A percentile compares a stretch with the other conserved stretches of the same genome.
phyloP scores from a whole-genome alignment of 306 rosid genomes.

The Glycine tomentella region DNA sequence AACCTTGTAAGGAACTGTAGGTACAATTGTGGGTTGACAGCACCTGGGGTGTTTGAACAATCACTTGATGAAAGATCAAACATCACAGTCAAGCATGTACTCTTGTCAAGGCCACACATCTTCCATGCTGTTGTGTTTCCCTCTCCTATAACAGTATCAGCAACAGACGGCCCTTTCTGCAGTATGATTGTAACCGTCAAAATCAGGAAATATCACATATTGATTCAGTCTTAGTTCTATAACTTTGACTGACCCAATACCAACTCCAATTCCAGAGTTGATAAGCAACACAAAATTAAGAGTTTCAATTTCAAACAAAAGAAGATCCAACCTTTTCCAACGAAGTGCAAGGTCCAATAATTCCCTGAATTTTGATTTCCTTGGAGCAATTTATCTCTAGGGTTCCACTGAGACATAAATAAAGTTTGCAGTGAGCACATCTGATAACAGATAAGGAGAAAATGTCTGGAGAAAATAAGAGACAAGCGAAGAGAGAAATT shows the following conservation, averaged over 20 bases:
- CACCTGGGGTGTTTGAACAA: conserved; percentile 70
- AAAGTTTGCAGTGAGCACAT: conserved; percentile 35
- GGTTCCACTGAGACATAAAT: conserved; percentile 68
- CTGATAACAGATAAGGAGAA: too few relatives aligned
- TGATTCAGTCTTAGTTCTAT: too few relatives aligned
- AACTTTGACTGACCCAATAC: too few relatives aligned
- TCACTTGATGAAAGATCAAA: conserved; percentile 91
- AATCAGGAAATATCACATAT: too few relatives aligned
- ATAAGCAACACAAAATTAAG: conserved; percentile 33
- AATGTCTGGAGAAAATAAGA: too few relatives aligned
- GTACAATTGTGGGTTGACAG: conserved; percentile 77
- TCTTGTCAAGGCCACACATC: conserved; percentile 91
- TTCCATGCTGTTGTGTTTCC: conserved; percentile 90
- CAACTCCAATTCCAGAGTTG: conserved; percentile 25
- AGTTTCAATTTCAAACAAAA: conserved; percentile 3
- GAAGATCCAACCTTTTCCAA: conserved; percentile 79
- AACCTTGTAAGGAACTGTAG: conserved; percentile 90
- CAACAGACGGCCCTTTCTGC: conserved; percentile 93
- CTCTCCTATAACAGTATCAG: conserved; percentile 84
- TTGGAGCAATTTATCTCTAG: conserved; percentile 89
- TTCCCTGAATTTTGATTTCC: conserved; percentile 89
- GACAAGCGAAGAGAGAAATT: too few relatives aligned
- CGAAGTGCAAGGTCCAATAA: conserved; percentile 93
- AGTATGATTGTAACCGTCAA: conserved; percentile 43
- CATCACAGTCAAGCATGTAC: conserved; percentile 85